A percentile compares a stretch with the other conserved stretches of the same genome.
Evolutionary conservation across 2,329 filamentous ascomycete genomes (phyloP).

Genomic region (Aspergillus nomiae): DNA sequence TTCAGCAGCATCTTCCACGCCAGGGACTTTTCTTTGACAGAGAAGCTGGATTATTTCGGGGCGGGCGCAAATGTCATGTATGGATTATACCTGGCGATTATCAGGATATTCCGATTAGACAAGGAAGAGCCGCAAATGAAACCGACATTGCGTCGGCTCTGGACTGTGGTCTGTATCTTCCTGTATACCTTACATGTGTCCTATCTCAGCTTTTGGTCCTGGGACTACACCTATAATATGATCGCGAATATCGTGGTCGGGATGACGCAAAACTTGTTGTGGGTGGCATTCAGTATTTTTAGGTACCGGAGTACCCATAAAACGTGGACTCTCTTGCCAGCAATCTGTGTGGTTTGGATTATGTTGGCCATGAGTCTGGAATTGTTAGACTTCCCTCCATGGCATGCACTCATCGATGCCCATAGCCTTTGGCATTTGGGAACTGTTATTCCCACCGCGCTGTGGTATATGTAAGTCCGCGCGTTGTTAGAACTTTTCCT

Average conservation of each 20-base stretch:
- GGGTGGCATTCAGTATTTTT: conserved; percentile 79
- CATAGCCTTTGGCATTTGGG: conserved; percentile 96
- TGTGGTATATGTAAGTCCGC: conserved; percentile 86
- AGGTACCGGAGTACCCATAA: conserved; percentile 69
- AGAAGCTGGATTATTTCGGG: conserved; percentile 95
- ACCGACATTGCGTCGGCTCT: conserved; percentile 64
- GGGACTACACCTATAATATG: conserved; percentile 99
- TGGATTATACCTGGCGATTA: conserved; percentile 80
- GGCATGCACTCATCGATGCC: conserved; percentile 81
- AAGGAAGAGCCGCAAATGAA: conserved; percentile 50
- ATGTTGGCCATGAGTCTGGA: conserved; percentile 94
- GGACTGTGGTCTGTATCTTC: conserved; percentile 71
- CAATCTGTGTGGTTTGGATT: conserved; percentile 88
- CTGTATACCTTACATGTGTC: conserved; percentile 76
- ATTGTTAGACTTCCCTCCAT: conserved; percentile 87
- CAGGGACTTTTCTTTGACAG: conserved; percentile 79
- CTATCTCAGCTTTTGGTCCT: conserved; percentile 82
- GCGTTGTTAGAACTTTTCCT: neutral
- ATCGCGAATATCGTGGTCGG: conserved; percentile 85
- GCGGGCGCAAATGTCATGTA: conserved; percentile 90
- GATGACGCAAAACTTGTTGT: conserved; percentile 76
- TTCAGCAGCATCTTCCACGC: conserved; percentile 93
- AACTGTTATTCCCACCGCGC: conserved; percentile 80
- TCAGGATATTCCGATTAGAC: conserved; percentile 84
- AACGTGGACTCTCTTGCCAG: conserved; percentile 85